Evolutionary conservation across 441 rosid species (phyloP), one percentile per base, ranked within the genome.

Genomic region (Pelargonium citronellum): DNA sequence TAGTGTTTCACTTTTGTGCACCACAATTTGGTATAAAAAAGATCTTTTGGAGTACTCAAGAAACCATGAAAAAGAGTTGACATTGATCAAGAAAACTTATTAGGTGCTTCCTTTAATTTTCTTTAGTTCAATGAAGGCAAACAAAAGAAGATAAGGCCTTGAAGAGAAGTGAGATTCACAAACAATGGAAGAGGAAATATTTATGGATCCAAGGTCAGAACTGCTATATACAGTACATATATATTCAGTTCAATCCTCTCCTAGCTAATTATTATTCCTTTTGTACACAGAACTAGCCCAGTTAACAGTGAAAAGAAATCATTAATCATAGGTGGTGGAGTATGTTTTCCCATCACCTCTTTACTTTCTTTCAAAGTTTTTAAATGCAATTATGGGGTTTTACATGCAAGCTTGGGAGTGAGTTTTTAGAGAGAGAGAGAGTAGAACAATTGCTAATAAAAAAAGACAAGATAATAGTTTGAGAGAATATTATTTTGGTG

Each of bases 1-100:
- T 19, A 58, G 63, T 58, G 63, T 58, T 58, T 58, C 63, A 58
- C 63, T 58, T 58, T 58, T 58, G 30, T 58, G 63, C 63, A 58
- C 20, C 63, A 58, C 20, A 20, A 7, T 58, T 58, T 16, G 63
- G 63, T 9, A 58, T 58, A 20, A 58, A 20, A 58, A 58, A 58
- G 63, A 58, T 27, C 63, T 58, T 58, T 58, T 58, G 63, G 63
- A 58, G 63, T 19, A 9, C 63, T 58, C 10, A 9, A 41, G 63
- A 19, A 58, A 58, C 63, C 63, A 58, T 20, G 9, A 41, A 5
- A 41, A 41, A 41, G 10, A 41, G 46, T 41, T 41, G 46, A 41
- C 46, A 41, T 41, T 1, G 1, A 41, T 22, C 8, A 9, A 19
- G 17, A 8, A 58, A 55, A 55, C 17, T 55, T 5, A 16, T 2